These are phyloP conservation scores for Paraglomus brasilianum DNA, from an alignment of 192 early-diverging fungal species.

Conservation along the genomic window DNA sequence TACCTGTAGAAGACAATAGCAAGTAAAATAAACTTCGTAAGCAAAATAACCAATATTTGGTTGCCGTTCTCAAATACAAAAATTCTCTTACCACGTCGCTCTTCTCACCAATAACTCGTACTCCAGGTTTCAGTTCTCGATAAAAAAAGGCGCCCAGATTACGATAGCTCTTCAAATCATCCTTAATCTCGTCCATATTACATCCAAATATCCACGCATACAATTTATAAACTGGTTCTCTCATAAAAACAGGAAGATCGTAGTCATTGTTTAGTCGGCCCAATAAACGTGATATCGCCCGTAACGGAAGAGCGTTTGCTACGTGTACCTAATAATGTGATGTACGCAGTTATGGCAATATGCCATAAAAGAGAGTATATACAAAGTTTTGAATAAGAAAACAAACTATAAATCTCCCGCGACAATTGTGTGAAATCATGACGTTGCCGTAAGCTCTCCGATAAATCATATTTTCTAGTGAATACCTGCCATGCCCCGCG, in stretches of 20 bases:
- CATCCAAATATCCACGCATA: constrained; percentile 90
- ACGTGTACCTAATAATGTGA: constrained; percentile 67
- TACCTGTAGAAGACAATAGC: constrained; percentile 42
- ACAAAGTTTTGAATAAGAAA: constrained; percentile 6
- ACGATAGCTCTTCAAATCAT: constrained; percentile 74
- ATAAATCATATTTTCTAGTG: constrained; percentile 14
- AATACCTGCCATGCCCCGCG: constrained; percentile 85
- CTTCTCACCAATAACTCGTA: constrained; percentile 66
- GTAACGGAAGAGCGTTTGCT: constrained; percentile 83
- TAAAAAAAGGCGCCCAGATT: constrained; percentile 95
- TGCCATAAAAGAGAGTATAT: neutral
- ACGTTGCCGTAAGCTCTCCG: neutral
- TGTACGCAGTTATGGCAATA: neutral
- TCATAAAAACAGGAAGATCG: constrained; percentile 76
- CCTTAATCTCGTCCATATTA: constrained; percentile 92
- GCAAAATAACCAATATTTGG: too few relatives aligned
- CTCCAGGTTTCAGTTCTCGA: constrained; percentile 76
- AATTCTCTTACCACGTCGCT: constrained; percentile 57
- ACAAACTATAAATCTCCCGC: neutral
- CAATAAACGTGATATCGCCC: constrained; percentile 87
- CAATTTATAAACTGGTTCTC: constrained; percentile 68
- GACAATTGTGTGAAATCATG: neutral
- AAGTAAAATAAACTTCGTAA: neutral
- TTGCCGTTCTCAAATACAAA: neutral
- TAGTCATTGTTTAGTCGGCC: constrained; percentile 82